Base-by-base conservation (phyloP, 192 early-diverging fungal species). In the Coemansia sp. region DNA sequence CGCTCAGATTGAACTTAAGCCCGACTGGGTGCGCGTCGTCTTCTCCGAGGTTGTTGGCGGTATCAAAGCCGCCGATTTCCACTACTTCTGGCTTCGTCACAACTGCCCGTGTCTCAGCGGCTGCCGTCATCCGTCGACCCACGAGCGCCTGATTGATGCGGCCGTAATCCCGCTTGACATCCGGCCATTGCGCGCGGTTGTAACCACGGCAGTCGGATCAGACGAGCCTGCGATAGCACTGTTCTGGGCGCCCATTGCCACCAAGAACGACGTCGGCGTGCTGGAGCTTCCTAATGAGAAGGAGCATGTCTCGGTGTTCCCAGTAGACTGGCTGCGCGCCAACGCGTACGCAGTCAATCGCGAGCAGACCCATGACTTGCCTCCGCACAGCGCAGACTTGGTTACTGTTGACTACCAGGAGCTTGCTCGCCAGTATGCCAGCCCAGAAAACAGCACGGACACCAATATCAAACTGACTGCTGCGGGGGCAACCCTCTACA, bases 71-170 rank as follows among this genome's bases (percentile, higher is more conserved):
- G 71, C 76, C 8, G 76, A 79, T 52, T 79, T 53, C 34, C 76
- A 79, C 50, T 79, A 74, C 62, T 79, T 75, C 41, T 79, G 76
- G 76, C 60, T 79, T 12, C 76, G 76, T 1, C 76, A 79, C 53
- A 79, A 79, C 65, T 79, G 76, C 59, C 76, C 42, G 3, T 79
- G 76, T 46, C 62, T 79, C 8, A 53, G 49, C 38, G 76, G 76
- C 35, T 79, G 76, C 34, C 71, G 76, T 9, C 76, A 79, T 34
- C 9, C 40, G 15, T 35, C 31, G 2, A 73, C 76, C 6, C 64
- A 61, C 48, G 76, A 79, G 54, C 76, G 76, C 46, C 20, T 62
- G 20, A 79, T 79, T 21, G 76, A 79, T 21, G 65, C 76, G 0
- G 36, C 67, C 1, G 62, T 65, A 5, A 49, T 79, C 19, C 70